Evolutionary conservation across 1,284 basidiomycete genomes (phyloP).

Genomic region (Apiotrichum laibachii): DNA sequence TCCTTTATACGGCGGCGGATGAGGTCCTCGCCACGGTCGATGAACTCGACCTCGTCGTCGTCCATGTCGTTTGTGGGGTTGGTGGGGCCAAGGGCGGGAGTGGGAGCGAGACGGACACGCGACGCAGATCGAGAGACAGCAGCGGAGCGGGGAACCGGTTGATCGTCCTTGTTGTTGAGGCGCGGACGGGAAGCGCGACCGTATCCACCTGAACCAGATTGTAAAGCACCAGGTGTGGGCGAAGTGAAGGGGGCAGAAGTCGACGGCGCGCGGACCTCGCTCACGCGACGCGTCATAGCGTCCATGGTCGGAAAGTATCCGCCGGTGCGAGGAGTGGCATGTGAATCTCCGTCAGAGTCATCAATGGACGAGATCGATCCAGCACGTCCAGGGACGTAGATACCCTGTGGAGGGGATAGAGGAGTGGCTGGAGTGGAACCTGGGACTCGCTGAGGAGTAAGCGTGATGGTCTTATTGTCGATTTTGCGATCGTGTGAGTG

Average conservation of each 20-base stretch:
- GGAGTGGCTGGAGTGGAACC: neutral
- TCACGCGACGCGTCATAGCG: slow-evolving; percentile 8
- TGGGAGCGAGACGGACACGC: slow-evolving; percentile 10
- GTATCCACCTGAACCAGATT: neutral
- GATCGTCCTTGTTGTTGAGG: slow-evolving; percentile 4
- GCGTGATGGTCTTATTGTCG: too few species aligned
- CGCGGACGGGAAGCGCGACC: slow-evolving; percentile 7
- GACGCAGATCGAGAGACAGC: slow-evolving; percentile 17
- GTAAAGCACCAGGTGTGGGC: neutral
- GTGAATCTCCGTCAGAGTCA: neutral
- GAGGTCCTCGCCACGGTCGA: slow-evolving; percentile 58
- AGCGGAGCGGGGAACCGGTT: neutral
- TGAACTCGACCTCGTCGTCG: slow-evolving; percentile 55
- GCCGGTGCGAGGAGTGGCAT: slow-evolving; percentile 16
- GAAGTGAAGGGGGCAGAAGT: neutral
- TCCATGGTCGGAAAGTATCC: slow-evolving; percentile 12
- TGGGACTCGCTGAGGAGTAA: too few species aligned
- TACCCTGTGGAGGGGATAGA: slow-evolving; percentile 1
- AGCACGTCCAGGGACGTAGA: slow-evolving; percentile 4
- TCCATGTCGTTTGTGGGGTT: slow-evolving; percentile 29
- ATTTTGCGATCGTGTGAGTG: neutral
- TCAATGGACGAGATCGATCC: slow-evolving; percentile 8
- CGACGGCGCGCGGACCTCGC: slow-evolving; percentile 6
- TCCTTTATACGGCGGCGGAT: slow-evolving; percentile 56
- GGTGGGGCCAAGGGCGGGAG: too few species aligned